These are phyloP conservation scores for Beauveria asiatica DNA, from an alignment of 2,329 filamentous ascomycete genomes.

Conservation along the genomic window DNA sequence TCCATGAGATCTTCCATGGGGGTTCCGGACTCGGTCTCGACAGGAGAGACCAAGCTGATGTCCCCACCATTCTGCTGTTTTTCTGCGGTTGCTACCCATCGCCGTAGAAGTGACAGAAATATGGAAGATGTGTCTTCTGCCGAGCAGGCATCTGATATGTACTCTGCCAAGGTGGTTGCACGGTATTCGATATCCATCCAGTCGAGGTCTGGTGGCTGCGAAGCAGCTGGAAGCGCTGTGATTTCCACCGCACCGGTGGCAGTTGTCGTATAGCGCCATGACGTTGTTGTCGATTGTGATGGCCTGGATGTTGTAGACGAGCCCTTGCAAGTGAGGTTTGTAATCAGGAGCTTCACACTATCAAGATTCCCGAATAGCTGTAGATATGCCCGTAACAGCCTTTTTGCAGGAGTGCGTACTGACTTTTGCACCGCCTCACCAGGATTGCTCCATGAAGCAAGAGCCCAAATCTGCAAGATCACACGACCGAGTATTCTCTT, in stretches of 20 bases:
- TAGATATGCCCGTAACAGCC: constrained; percentile 48
- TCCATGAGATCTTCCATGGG: constrained; percentile 44
- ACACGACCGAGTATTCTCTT: constrained; percentile 52
- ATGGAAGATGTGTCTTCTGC: constrained; percentile 49
- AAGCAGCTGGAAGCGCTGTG: constrained; percentile 13
- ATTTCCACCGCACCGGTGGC: constrained; percentile 41
- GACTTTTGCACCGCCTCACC: constrained; percentile 25
- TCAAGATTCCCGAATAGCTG: constrained; percentile 45
- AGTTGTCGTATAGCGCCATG: constrained; percentile 46
- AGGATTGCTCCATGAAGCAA: constrained; percentile 43
- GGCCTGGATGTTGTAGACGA: constrained; percentile 15
- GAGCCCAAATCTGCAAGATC: constrained; percentile 53
- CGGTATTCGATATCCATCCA: constrained; percentile 39
- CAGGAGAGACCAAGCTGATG: constrained; percentile 20
- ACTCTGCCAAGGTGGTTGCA: constrained; percentile 37
- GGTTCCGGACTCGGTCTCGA: neutral
- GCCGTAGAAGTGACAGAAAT: constrained; percentile 50
- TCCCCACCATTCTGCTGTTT: constrained; percentile 18
- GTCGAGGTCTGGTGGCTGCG: constrained; percentile 24
- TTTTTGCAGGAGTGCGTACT: constrained; percentile 37
- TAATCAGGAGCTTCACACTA: constrained; percentile 40
- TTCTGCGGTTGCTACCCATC: constrained; percentile 40
- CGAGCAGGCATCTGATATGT: constrained; percentile 42
- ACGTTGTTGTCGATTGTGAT: constrained; percentile 17
- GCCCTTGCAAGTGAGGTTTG: constrained; percentile 49